Conservation (phyloP, 768 basidiomycete species). For the Cyathus striatus region DNA sequence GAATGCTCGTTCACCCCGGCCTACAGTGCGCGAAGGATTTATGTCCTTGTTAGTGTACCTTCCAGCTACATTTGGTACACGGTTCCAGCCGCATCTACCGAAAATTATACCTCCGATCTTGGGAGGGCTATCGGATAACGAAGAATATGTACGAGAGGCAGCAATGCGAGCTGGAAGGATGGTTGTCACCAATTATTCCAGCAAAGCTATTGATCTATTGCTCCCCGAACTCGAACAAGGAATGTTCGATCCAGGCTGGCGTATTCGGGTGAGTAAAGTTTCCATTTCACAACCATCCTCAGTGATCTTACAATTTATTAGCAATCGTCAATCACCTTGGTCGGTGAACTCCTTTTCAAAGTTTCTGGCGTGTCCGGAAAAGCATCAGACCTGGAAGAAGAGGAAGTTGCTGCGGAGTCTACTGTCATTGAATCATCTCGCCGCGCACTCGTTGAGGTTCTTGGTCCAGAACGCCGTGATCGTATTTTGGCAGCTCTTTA, state of each 20-base stretch:
- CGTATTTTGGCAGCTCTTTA: slow-evolving; percentile 88
- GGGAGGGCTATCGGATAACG: slow-evolving; percentile 84
- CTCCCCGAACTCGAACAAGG: slow-evolving; percentile 91
- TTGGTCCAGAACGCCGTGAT: slow-evolving; percentile 86
- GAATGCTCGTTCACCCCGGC: slow-evolving; percentile 83
- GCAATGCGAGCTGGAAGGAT: slow-evolving; percentile 99
- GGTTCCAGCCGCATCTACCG: slow-evolving; percentile 93
- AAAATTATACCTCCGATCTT: slow-evolving; percentile 93
- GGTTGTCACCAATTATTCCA: slow-evolving; percentile 94
- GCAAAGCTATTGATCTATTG: slow-evolving; percentile 86
- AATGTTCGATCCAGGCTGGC: slow-evolving; percentile 94
- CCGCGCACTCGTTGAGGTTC: slow-evolving; percentile 79
- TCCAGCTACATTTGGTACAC: slow-evolving; percentile 92
- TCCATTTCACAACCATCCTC: not conserved
- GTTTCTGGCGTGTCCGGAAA: slow-evolving; percentile 95
- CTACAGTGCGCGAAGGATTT: slow-evolving; percentile 95
- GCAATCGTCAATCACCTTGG: slow-evolving; percentile 94
- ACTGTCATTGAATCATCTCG: slow-evolving; percentile 64
- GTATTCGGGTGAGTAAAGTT: slow-evolving; percentile 70
- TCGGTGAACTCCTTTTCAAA: slow-evolving; percentile 95
- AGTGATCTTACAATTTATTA: slow-evolving; percentile 21
- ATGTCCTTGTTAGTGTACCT: slow-evolving; percentile 96
- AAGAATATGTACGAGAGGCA: slow-evolving; percentile 94
- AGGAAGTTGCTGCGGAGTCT: slow-evolving; percentile 61
- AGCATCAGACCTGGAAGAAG: slow-evolving; percentile 70